Evolutionary conservation across 305 asterid genomes (phyloP).

Genomic region (Fraxinus paxiana): DNA sequence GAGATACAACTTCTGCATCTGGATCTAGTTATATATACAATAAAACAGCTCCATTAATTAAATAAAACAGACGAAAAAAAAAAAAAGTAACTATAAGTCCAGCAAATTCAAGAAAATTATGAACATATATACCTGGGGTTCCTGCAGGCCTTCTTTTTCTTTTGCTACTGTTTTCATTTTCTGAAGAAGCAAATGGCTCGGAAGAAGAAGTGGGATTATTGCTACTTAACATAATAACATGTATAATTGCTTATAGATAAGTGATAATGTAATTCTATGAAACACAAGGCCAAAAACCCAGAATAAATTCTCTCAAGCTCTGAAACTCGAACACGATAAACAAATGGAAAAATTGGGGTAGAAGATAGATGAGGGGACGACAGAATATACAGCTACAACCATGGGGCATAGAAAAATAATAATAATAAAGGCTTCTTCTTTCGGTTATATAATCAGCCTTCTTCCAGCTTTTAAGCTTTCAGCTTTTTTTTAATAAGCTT

Average conservation of each 20-base stretch:
- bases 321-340: background rate
- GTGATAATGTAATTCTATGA: slow-evolving; percentile 4
- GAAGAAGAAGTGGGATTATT: slow-evolving; percentile 47
- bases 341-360: background rate
- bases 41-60: background rate
- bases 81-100: background rate
- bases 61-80: background rate
- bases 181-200: slow-evolving; percentile 45
- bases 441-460: slow-evolving; percentile 53
- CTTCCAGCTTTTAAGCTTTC: slow-evolving; percentile 43
- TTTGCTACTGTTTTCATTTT: slow-evolving; percentile 40
- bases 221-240: slow-evolving; percentile 39
- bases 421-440: slow-evolving; percentile 33
- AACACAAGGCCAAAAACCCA: background rate
- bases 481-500: slow-evolving; percentile 32
- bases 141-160: slow-evolving; percentile 80
- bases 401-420: slow-evolving; percentile 4
- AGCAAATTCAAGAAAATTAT: background rate
- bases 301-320: background rate
- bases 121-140: slow-evolving; percentile 57
- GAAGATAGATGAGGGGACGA: slow-evolving; percentile 13
- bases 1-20: slow-evolving; percentile 70
- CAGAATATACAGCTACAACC: slow-evolving; percentile 24
- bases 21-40: slow-evolving; percentile 43
- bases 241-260: background rate